Evolutionary conservation across 257 asterid genomes (phyloP).

Genomic region (Capsicum chinense): DNA sequence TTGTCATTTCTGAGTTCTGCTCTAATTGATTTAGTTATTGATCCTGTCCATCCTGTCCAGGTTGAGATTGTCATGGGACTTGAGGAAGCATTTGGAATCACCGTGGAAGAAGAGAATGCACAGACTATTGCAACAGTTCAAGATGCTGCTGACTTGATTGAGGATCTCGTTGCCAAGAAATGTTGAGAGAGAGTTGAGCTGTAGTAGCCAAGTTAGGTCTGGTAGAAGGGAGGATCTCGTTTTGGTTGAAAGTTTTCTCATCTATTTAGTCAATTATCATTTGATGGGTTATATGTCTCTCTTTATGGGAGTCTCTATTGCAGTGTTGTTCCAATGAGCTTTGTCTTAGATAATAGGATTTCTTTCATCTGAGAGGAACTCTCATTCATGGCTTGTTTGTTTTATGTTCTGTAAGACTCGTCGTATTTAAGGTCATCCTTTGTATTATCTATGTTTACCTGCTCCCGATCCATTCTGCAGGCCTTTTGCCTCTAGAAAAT

Average conservation of each 20-base stretch:
- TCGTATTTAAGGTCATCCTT: background rate
- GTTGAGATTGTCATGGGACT: constrained; percentile 97
- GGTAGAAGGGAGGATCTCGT: constrained; percentile 29
- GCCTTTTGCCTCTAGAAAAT: background rate
- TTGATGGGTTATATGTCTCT: background rate
- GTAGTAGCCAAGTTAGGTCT: constrained; percentile 20
- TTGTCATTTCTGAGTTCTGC: background rate
- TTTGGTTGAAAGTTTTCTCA: constrained; percentile 32
- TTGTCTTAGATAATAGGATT: constrained; percentile 22
- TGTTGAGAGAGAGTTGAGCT: constrained; percentile 40
- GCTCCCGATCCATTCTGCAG: background rate
- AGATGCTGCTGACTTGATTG: constrained; percentile 90
- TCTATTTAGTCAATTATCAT: background rate
- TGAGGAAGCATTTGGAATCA: constrained; percentile 89
- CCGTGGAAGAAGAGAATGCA: constrained; percentile 90
- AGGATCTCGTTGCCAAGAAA: constrained; percentile 61
- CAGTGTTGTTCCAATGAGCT: constrained; percentile 22
- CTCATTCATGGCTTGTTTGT: constrained; percentile 18
- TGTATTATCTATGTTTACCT: background rate
- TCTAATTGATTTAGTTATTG: background rate
- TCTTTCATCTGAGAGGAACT: constrained; percentile 29
- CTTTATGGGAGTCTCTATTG: constrained; percentile 7
- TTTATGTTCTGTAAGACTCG: constrained; percentile 20
- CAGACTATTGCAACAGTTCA: constrained; percentile 82
- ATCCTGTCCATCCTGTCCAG: constrained; percentile 32